Percentiles rank a stretch among this genome's conserved stretches.
These are phyloP conservation scores for Dictyostelium capitatum DNA, from an alignment of 78 protist genomes.

Conservation along the genomic window DNA sequence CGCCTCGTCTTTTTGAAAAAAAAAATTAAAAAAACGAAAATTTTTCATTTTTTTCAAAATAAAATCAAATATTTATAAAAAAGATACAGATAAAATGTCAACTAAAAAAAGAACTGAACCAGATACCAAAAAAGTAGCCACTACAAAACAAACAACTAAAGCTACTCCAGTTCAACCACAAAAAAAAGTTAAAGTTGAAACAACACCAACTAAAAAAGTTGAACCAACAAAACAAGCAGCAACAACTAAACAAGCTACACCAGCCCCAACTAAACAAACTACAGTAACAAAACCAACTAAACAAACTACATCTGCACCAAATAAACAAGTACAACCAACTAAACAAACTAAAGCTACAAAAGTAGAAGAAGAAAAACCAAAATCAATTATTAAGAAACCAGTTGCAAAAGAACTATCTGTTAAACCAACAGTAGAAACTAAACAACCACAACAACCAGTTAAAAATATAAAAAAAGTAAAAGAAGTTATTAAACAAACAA, in stretches of 20 bases:
- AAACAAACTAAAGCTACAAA: neutral
- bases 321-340: neutral
- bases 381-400: neutral
- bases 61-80: too few relatives aligned
- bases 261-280: neutral
- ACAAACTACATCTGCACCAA: neutral
- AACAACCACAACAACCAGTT: neutral
- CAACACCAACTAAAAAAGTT: neutral
- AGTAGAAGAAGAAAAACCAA: neutral
- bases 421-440: neutral
- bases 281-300: neutral
- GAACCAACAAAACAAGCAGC: neutral
- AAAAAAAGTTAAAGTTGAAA: neutral
- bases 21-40: too few relatives aligned
- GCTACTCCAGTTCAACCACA: neutral
- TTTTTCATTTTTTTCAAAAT: too few relatives aligned
- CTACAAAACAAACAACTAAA: neutral
- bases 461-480: neutral
- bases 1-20: too few relatives aligned
- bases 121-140: neutral
- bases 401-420: neutral
- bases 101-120: conserved; percentile 13
- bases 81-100: neutral
- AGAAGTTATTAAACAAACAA: neutral
- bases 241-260: too few relatives aligned